Evolutionary conservation across 192 early-diverging fungal species (phyloP).

Genomic region (Chytriomyces hyalinus): DNA sequence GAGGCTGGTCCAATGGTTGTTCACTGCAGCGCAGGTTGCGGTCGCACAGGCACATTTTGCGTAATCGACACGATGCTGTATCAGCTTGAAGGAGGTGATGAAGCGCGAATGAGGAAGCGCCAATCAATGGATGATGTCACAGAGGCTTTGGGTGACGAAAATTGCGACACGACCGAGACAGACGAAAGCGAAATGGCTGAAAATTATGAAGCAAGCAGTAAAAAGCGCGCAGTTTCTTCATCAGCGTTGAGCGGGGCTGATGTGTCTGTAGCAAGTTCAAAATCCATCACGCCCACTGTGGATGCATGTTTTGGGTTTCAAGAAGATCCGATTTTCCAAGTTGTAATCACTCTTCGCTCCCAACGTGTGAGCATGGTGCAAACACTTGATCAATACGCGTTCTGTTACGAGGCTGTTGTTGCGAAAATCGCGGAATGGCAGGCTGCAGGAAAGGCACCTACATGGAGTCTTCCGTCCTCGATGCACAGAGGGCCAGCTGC

Average conservation of each 20-base stretch:
- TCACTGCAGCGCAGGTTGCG: constrained; percentile 64
- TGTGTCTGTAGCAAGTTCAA: background rate
- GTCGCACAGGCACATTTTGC: constrained; percentile 62
- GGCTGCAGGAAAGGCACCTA: background rate
- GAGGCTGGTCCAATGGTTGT: constrained; percentile 55
- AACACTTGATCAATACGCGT: constrained; percentile 59
- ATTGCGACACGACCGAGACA: background rate
- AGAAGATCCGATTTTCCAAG: constrained; percentile 44
- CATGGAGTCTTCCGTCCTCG: background rate
- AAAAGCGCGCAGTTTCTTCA: background rate
- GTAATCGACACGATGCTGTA: constrained; percentile 49
- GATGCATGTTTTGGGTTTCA: background rate
- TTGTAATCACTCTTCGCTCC: constrained; percentile 51
- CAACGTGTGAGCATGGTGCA: constrained; percentile 60
- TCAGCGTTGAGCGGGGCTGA: background rate
- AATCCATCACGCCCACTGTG: background rate
- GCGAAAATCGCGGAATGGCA: constrained; percentile 46
- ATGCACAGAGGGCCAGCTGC: background rate
- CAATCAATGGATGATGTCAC: background rate
- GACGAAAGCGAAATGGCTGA: background rate
- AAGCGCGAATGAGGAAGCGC: background rate
- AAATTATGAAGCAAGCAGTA: background rate
- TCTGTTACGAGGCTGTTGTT: constrained; percentile 63
- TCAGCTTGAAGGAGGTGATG: constrained; percentile 19
- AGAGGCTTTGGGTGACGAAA: background rate